Evolutionary conservation across 2,329 filamentous ascomycete species (phyloP).

Genomic region (Laburnicola sp.): DNA sequence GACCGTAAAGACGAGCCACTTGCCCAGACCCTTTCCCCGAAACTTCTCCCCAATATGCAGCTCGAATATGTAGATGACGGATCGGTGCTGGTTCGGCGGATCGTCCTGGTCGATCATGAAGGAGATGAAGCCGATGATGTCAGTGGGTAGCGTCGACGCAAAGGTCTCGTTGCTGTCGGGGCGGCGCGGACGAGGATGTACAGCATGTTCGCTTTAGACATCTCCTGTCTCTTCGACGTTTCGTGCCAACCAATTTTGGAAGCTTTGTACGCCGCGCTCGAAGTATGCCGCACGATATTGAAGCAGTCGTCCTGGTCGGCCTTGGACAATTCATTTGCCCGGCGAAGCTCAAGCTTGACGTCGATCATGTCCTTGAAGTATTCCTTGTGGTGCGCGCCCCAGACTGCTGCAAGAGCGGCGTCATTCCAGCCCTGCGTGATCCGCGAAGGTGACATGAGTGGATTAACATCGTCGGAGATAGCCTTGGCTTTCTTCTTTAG

Average conservation of each 20-base stretch:
- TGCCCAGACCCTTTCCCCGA: slow-evolving; percentile 65
- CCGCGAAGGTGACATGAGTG: neutral
- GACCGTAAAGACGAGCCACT: slow-evolving; percentile 61
- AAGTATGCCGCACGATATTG: slow-evolving; percentile 64
- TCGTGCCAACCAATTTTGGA: slow-evolving; percentile 68
- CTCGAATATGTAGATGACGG: slow-evolving; percentile 78
- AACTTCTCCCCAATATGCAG: slow-evolving; percentile 66
- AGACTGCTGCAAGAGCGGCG: slow-evolving; percentile 3
- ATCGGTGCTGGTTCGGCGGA: slow-evolving; percentile 38
- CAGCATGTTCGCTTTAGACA: slow-evolving; percentile 67
- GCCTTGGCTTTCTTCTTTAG: neutral
- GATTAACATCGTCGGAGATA: neutral
- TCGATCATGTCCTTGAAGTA: slow-evolving; percentile 7
- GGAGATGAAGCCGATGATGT: slow-evolving; percentile 55
- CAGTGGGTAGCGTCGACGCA: neutral
- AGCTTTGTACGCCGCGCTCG: slow-evolving; percentile 63
- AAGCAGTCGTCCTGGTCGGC: slow-evolving; percentile 56
- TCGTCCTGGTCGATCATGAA: slow-evolving; percentile 72
- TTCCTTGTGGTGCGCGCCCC: neutral
- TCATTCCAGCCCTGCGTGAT: slow-evolving; percentile 5
- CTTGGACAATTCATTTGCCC: slow-evolving; percentile 36
- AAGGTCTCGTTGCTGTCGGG: slow-evolving; percentile 3
- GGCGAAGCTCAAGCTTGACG: slow-evolving; percentile 27
- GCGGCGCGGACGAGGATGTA: slow-evolving; percentile 60
- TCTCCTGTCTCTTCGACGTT: slow-evolving; percentile 64